Evolutionary conservation across 768 basidiomycete genomes (phyloP).

Genomic region (Lenzites betulinus): DNA sequence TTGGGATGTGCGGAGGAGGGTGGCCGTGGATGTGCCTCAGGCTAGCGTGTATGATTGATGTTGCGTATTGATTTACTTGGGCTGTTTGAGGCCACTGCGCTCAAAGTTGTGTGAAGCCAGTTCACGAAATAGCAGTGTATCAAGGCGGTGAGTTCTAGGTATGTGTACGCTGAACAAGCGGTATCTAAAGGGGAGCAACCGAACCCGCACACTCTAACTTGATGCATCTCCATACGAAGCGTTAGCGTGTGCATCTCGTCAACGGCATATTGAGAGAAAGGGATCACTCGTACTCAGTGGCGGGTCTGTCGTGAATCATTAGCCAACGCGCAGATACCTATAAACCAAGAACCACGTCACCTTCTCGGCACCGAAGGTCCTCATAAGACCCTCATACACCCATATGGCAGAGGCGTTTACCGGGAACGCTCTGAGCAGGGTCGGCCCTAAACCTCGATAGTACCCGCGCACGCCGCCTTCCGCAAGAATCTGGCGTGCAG

Average conservation of each 20-base stretch:
- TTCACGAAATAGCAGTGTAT: too few relatives aligned
- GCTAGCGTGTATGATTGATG: conserved; percentile 1
- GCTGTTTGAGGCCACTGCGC: too few relatives aligned
- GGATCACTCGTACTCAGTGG: conserved; percentile 27
- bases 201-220: too few relatives aligned
- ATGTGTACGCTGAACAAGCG: too few relatives aligned
- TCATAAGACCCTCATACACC: conserved; percentile 77
- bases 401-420: conserved; percentile 78
- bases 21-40: background rate
- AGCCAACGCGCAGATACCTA: background rate
- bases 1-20: conserved; percentile 15
- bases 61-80: background rate
- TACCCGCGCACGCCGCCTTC: conserved; percentile 58
- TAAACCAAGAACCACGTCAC: conserved; percentile 34
- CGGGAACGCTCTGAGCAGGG: conserved; percentile 73
- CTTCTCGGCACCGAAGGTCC: conserved; percentile 65
- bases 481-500: conserved; percentile 54
- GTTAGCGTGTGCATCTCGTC: too few relatives aligned
- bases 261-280: too few relatives aligned
- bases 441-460: conserved; percentile 68
- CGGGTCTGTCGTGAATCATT: conserved; percentile 42
- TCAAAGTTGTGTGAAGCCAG: too few relatives aligned
- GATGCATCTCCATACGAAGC: too few relatives aligned
- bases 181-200: too few relatives aligned
- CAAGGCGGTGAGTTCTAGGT: too few relatives aligned